These are phyloP conservation scores for Fallopia convolvulus DNA, from an alignment of 148 eudicot genomes.

Conservation along the genomic window DNA sequence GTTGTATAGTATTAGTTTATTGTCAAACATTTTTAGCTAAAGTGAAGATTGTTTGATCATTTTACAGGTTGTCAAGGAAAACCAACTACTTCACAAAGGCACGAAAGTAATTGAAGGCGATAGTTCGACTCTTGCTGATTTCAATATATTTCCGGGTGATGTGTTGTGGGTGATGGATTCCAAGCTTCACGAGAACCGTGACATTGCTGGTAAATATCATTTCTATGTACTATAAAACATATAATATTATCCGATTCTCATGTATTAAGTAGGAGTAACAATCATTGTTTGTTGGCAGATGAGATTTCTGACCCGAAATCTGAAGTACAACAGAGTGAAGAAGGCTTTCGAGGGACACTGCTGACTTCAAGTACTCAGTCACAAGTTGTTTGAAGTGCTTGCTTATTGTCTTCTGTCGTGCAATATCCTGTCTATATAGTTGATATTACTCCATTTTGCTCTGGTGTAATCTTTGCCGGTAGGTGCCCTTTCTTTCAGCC, in stretches of 20 bases:
- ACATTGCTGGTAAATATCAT: slow-evolving; percentile 75
- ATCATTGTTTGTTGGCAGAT: slow-evolving; percentile 34
- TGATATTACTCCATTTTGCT: not conserved
- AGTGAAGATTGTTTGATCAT: not conserved
- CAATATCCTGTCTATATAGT: slow-evolving; percentile 5
- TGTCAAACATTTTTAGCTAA: not conserved
- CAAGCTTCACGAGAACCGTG: slow-evolving; percentile 87
- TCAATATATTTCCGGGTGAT: slow-evolving; percentile 84
- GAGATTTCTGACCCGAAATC: slow-evolving; percentile 74
- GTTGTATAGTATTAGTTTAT: not conserved
- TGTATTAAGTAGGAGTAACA: not conserved
- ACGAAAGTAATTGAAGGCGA: slow-evolving; percentile 70
- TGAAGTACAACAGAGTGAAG: slow-evolving; percentile 66
- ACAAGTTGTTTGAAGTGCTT: slow-evolving; percentile 42
- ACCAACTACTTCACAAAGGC: slow-evolving; percentile 91
- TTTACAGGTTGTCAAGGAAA: slow-evolving; percentile 93
- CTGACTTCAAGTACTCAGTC: slow-evolving; percentile 61
- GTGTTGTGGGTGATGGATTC: slow-evolving; percentile 89
- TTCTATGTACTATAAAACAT: not conserved
- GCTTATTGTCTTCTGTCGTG: not conserved
- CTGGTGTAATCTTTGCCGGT: slow-evolving; percentile 5
- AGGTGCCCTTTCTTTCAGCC: not conserved
- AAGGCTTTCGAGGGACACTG: slow-evolving; percentile 91
- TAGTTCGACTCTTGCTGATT: slow-evolving; percentile 65
- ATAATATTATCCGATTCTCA: not conserved